Conservation (phyloP, 2,329 filamentous ascomycete genomes). For the Fusarium keratoplasticum region DNA sequence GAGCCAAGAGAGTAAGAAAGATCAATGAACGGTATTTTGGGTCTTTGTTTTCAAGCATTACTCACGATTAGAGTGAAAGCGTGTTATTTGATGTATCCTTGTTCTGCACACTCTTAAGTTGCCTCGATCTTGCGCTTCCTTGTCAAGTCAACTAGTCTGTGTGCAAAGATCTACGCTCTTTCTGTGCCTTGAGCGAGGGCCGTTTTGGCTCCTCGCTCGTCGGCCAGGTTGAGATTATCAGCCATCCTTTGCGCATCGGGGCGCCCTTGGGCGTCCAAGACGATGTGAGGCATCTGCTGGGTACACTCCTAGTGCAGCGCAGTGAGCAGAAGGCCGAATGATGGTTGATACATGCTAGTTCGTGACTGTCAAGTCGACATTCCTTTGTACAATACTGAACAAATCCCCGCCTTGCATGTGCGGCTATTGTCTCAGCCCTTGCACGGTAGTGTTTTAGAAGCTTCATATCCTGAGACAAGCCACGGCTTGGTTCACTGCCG, state of each 20-base stretch:
- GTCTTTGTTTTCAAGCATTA: background rate
- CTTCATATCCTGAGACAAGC: background rate
- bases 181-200: conserved; percentile 54
- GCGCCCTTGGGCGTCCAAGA: conserved; percentile 45
- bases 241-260: conserved; percentile 37
- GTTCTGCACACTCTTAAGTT: conserved; percentile 95
- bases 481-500: background rate
- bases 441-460: background rate
- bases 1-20: conserved; percentile 54
- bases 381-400: background rate
- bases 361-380: background rate
- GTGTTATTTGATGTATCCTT: conserved; percentile 23
- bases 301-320: conserved; percentile 48
- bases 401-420: background rate
- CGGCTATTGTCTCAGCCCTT: background rate
- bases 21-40: conserved; percentile 40
- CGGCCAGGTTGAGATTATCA: conserved; percentile 49
- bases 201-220: conserved; percentile 63
- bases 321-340: conserved; percentile 44
- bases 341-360: conserved; percentile 47
- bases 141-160: conserved; percentile 96
- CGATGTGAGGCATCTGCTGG: conserved; percentile 50
- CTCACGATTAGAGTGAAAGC: background rate
- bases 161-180: conserved; percentile 81
- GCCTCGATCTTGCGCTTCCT: conserved; percentile 79